phyloP scores from a whole-genome alignment of 2,329 filamentous ascomycete genomes.

The Xylaria sp. region DNA sequence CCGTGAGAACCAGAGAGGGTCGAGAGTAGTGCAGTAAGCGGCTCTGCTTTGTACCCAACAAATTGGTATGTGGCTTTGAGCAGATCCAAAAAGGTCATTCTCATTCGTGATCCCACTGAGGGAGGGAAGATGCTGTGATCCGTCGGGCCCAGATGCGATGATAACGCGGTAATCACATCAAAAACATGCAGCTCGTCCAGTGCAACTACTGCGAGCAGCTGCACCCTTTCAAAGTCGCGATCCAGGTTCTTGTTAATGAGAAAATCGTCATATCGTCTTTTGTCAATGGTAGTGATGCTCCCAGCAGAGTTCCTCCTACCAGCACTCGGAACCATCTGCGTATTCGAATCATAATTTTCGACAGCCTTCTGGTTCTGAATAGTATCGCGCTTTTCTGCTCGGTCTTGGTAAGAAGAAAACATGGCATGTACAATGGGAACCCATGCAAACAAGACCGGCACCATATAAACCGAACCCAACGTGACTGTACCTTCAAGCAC shows the following conservation, averaged over 20 bases:
- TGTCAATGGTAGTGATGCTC: constrained; percentile 71
- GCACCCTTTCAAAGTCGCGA: constrained; percentile 63
- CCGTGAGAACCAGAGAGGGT: constrained; percentile 67
- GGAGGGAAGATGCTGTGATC: constrained; percentile 61
- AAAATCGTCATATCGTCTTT: constrained; percentile 68
- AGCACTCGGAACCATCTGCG: constrained; percentile 53
- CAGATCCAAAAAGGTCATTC: constrained; percentile 74
- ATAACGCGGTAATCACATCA: constrained; percentile 64
- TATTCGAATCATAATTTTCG: constrained; percentile 64
- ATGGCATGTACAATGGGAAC: constrained; percentile 78
- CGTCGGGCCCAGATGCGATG: constrained; percentile 58
- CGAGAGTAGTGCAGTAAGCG: constrained; percentile 73
- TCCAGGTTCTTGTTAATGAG: constrained; percentile 62
- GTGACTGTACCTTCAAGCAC: constrained; percentile 72
- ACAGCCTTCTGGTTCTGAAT: constrained; percentile 68
- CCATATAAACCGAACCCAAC: constrained; percentile 69
- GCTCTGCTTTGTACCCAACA: constrained; percentile 77
- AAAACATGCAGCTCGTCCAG: constrained; percentile 65
- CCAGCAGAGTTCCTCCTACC: constrained; percentile 69
- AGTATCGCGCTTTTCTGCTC: constrained; percentile 70
- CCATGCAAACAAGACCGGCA: constrained; percentile 84
- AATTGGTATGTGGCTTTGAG: constrained; percentile 74
- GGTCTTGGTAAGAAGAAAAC: constrained; percentile 69
- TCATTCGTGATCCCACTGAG: constrained; percentile 70
- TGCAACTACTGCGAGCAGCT: constrained; percentile 61